Conservation (phyloP, 225 moss, liverwort and hornwort genomes). For the Asterella californica region DNA sequence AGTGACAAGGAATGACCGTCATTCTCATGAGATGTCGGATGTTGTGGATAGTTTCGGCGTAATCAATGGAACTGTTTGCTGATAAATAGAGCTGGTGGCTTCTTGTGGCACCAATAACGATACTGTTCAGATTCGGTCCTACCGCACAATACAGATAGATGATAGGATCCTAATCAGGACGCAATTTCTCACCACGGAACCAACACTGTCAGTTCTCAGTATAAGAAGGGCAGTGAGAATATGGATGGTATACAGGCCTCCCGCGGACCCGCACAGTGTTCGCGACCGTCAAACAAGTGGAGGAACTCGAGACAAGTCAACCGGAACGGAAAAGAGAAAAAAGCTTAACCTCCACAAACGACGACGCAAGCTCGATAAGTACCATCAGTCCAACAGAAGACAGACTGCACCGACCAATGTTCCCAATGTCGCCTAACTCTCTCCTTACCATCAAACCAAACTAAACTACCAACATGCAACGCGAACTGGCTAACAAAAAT, state of each 20-base stretch:
- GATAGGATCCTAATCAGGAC: not conserved
- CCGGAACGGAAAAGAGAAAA: not conserved
- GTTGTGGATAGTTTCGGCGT: too few relatives aligned
- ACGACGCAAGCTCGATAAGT: not conserved
- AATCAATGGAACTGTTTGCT: not conserved
- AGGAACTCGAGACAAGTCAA: not conserved
- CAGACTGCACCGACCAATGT: not conserved
- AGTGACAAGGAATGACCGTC: conserved; percentile 7
- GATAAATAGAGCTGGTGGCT: not conserved
- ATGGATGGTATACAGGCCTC: not conserved
- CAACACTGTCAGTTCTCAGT: not conserved
- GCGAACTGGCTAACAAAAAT: too few relatives aligned
- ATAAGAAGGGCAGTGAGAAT: not conserved
- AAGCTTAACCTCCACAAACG: not conserved
- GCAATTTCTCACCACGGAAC: not conserved
- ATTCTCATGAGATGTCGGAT: conserved; percentile 4
- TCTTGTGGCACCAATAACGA: not conserved
- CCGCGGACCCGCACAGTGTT: not conserved
- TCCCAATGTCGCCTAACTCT: not conserved
- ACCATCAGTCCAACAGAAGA: not conserved
- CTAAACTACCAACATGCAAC: not conserved
- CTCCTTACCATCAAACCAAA: not conserved
- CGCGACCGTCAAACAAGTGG: not conserved
- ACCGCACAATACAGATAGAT: not conserved
- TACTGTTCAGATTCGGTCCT: not conserved